These are phyloP conservation scores for Grosmannia penicillata DNA, from an alignment of 2,329 filamentous ascomycete genomes.

Conservation along the genomic window DNA sequence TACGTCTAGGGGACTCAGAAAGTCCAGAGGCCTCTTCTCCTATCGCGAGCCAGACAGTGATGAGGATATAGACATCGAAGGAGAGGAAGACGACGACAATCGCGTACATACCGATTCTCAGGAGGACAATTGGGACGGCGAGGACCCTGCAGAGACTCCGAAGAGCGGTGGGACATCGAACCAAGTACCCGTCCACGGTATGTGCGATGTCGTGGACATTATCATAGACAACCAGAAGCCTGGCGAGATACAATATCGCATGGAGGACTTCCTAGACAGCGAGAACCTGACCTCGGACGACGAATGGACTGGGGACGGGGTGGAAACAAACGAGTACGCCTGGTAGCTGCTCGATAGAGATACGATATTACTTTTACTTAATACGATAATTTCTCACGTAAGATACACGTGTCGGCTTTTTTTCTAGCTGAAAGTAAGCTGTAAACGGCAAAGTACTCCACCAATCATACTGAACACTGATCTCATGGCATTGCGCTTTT, in stretches of 20 bases:
- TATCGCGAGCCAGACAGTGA: slow-evolving; percentile 34
- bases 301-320: slow-evolving; percentile 28
- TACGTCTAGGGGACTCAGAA: slow-evolving; percentile 3
- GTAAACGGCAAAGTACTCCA: too few species aligned
- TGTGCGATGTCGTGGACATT: slow-evolving; percentile 56
- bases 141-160: not conserved
- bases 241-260: slow-evolving; percentile 50
- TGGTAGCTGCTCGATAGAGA: slow-evolving; percentile 9
- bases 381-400: too few species aligned
- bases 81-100: slow-evolving; percentile 8
- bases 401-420: too few species aligned
- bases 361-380: not conserved
- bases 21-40: slow-evolving; percentile 10
- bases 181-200: slow-evolving; percentile 41
- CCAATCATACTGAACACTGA: too few species aligned
- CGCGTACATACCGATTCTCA: slow-evolving; percentile 3
- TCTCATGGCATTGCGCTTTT: too few species aligned
- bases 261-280: slow-evolving; percentile 55
- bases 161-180: not conserved
- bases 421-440: too few species aligned
- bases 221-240: slow-evolving; percentile 64
- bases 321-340: slow-evolving; percentile 10
- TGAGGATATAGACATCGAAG: slow-evolving; percentile 17
- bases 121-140: slow-evolving; percentile 1
- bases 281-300: slow-evolving; percentile 39